These are phyloP conservation scores for Rhazya stricta DNA, from an alignment of 257 asterid genomes.

Conservation along the genomic window DNA sequence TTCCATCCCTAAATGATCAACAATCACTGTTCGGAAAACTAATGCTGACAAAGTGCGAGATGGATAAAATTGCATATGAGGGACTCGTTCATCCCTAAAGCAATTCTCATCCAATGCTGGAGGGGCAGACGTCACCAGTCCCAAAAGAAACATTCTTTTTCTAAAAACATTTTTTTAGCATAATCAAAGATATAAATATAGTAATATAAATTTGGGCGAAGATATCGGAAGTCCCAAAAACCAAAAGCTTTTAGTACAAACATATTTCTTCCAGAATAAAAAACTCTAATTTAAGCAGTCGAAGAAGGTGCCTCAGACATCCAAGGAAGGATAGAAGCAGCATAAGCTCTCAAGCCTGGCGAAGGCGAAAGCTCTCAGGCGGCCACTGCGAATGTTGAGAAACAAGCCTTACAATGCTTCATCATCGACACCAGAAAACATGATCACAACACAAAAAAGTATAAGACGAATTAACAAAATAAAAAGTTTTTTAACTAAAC, in stretches of 20 bases:
- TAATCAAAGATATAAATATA: not conserved
- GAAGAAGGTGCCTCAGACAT: slow-evolving; percentile 39
- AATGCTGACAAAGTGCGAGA: slow-evolving; percentile 46
- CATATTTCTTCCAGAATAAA: not conserved
- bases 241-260: too few relatives aligned
- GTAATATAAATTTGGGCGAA: too few relatives aligned
- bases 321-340: slow-evolving; percentile 51
- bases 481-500: not conserved
- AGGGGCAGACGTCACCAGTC: slow-evolving; percentile 25
- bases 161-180: not conserved
- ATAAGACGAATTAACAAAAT: not conserved
- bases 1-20: slow-evolving; percentile 42
- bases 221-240: too few relatives aligned
- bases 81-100: slow-evolving; percentile 39
- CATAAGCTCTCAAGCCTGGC: slow-evolving; percentile 55
- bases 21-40: slow-evolving; percentile 10
- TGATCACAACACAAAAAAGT: not conserved
- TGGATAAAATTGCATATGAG: slow-evolving; percentile 25
- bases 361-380: slow-evolving; percentile 54
- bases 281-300: too few relatives aligned
- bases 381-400: slow-evolving; percentile 72
- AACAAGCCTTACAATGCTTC: slow-evolving; percentile 42
- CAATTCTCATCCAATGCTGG: slow-evolving; percentile 20
- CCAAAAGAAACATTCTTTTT: not conserved
- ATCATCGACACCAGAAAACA: slow-evolving; percentile 25